A percentile compares a stretch with the other conserved stretches of the same genome.
Conservation (phyloP, 1,139 yeast genomes). For the Starmera stellimalicola region DNA sequence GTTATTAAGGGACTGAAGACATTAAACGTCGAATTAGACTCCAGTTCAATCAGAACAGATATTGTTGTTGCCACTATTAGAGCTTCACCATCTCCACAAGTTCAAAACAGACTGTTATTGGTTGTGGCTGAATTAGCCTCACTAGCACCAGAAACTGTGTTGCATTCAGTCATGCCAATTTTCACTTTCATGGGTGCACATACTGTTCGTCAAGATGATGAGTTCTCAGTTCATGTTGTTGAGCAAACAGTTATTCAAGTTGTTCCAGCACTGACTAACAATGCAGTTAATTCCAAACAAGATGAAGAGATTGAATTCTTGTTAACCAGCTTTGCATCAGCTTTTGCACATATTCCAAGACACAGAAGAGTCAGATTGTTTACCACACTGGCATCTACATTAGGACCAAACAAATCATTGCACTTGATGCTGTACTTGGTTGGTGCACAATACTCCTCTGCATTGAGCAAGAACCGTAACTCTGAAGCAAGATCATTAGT, state of each 20-base stretch:
- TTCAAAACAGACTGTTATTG: slow-evolving; percentile 77
- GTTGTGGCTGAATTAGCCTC: slow-evolving; percentile 85
- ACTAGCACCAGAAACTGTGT: slow-evolving; percentile 80
- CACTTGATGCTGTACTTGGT: slow-evolving; percentile 68
- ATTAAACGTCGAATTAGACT: slow-evolving; percentile 33
- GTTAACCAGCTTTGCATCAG: slow-evolving; percentile 81
- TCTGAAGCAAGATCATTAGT: slow-evolving; percentile 57
- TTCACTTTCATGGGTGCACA: slow-evolving; percentile 99
- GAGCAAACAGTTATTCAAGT: slow-evolving; percentile 88
- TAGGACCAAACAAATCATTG: slow-evolving; percentile 61
- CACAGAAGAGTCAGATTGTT: slow-evolving; percentile 88
- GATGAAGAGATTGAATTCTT: slow-evolving; percentile 72
- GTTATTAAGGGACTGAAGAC: slow-evolving; percentile 47
- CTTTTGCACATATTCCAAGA: slow-evolving; percentile 91
- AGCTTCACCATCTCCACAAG: slow-evolving; percentile 85
- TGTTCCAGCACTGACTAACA: slow-evolving; percentile 77
- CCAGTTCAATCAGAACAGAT: slow-evolving; percentile 77
- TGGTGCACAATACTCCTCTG: slow-evolving; percentile 64
- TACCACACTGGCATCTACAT: slow-evolving; percentile 65
- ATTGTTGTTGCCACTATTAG: slow-evolving; percentile 85
- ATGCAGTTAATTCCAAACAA: slow-evolving; percentile 35
- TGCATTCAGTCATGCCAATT: slow-evolving; percentile 97
- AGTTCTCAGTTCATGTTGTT: slow-evolving; percentile 83
- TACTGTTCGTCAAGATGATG: slow-evolving; percentile 93
- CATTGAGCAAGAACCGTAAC: slow-evolving; percentile 43